Conservation (phyloP, 106 monocot genomes). For the Iris macrosiphon region DNA sequence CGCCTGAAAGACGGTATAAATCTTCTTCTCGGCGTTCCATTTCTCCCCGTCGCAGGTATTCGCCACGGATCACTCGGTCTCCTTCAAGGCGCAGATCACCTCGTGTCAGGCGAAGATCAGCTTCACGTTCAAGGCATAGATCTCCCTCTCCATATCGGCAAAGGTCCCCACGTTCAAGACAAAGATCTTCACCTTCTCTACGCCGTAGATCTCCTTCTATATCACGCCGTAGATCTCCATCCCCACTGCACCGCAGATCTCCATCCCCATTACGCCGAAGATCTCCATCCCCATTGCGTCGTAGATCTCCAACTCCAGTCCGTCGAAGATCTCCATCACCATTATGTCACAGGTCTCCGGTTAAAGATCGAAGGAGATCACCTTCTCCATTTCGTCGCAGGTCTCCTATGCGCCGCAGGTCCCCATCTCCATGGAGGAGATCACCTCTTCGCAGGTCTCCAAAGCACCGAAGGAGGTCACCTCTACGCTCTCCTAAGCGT, state of each 20-base stretch:
- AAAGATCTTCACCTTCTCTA: constrained; percentile 41
- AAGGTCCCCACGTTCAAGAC: constrained; percentile 40
- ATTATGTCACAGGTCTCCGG: constrained; percentile 26
- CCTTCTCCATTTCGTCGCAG: constrained; percentile 30
- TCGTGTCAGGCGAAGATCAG: constrained; percentile 28
- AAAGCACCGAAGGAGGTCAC: constrained; percentile 17
- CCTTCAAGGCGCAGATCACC: constrained; percentile 36
- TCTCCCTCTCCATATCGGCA: constrained; percentile 20
- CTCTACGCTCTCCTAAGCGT: constrained; percentile 19
- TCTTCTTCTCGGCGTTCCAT: constrained; percentile 23
- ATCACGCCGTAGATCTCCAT: constrained; percentile 20
- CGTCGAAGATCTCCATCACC: constrained; percentile 47
- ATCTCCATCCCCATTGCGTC: constrained; percentile 21
- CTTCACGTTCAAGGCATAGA: constrained; percentile 11
- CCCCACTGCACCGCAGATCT: constrained; percentile 21
- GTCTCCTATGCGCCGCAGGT: constrained; percentile 18
- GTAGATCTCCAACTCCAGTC: constrained; percentile 15
- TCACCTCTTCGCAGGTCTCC: constrained; percentile 35
- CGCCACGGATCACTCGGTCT: constrained; percentile 23
- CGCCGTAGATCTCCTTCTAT: constrained; percentile 13
- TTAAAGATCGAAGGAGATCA: constrained; percentile 24
- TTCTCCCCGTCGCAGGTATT: constrained; percentile 37
- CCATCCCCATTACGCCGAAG: constrained; percentile 20
- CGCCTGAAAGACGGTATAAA: constrained; percentile 24
- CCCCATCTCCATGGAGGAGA: constrained; percentile 27